Base-by-base conservation (phyloP, 2,329 filamentous ascomycete genomes). In the Colletotrichum viniferum region DNA sequence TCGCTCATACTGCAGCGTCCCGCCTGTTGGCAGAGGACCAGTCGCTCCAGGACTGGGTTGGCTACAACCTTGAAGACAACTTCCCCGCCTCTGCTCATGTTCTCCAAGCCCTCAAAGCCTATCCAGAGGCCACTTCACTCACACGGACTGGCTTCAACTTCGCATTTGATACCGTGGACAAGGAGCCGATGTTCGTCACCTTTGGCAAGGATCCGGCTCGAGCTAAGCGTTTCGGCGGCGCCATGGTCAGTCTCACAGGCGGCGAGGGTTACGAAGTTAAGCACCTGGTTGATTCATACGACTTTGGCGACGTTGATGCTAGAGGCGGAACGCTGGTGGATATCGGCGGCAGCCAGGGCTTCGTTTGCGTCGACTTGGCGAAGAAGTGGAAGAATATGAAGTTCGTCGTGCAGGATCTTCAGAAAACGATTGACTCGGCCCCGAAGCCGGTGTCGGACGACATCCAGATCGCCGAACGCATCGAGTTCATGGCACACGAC, bases 301-400 rank as follows among this genome's bases (percentile, higher is more conserved):
- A 91, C 78, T 88, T 92, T 78, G 81, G 84, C 2, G 84, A 84
- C 2, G 80, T 92, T 3, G 84, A 90, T 66, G 81, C 81, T 1
- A 79, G 74, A 2, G 81, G 82, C 7, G 90, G 87, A 4, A 90
- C 85, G 0, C 82, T 93, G 52, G 90, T 93, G 6, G 91, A 93
- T 70, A 78, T 92, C 16, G 91, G 91, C 12, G 91, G 91, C 4
- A 90, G 88, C 21, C 88, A 89, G 68, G 91, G 91, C 1, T 89
- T 91, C 62, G 87, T 89, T n/a, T 88, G 85, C 62, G 85, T 90
- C n/a, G 89, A 87, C 5, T 82, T 93, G 58, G 91, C 89, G 3
- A 84, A 84, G 76, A 82, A 81, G 71, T 91, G 88, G 81, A 84
- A 85, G 62, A 72, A 79, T 18, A 78, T 84, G 70, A 79, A 77